Conservation (phyloP, 352 stramenopile genomes). For the Pythium dissimile region DNA sequence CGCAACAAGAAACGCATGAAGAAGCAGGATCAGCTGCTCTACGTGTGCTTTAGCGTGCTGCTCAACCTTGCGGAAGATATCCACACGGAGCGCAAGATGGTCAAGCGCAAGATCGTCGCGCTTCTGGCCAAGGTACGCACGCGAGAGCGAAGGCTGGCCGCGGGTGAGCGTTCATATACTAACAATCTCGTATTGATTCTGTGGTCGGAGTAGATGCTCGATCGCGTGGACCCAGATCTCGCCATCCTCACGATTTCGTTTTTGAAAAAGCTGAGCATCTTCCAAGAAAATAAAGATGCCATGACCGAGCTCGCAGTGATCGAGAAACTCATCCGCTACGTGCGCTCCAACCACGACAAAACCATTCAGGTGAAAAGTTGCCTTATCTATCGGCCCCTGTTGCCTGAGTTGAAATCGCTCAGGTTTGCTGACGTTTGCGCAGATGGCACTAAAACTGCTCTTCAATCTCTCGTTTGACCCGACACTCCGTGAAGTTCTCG, state of each 20-base stretch:
- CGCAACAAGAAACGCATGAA: slow-evolving; percentile 87
- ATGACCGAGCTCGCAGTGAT: slow-evolving; percentile 84
- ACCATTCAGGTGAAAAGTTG: slow-evolving; percentile 74
- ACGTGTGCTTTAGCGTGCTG: slow-evolving; percentile 91
- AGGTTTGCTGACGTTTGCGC: not conserved
- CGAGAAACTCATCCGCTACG: slow-evolving; percentile 75
- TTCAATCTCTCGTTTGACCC: slow-evolving; percentile 96
- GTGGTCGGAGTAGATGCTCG: slow-evolving; percentile 55
- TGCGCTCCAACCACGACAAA: slow-evolving; percentile 84
- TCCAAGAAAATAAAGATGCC: slow-evolving; percentile 93
- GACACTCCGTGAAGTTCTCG: slow-evolving; percentile 77
- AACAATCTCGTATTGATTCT: not conserved
- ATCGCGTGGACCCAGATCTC: slow-evolving; percentile 84
- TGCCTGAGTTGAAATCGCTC: slow-evolving; percentile 6
- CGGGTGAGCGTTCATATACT: not conserved
- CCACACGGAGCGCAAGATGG: slow-evolving; percentile 94
- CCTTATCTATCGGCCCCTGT: slow-evolving; percentile 5
- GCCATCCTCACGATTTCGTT: slow-evolving; percentile 90
- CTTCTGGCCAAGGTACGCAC: slow-evolving; percentile 66
- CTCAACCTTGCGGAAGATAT: slow-evolving; percentile 94
- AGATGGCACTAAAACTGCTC: slow-evolving; percentile 83
- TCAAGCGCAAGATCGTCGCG: slow-evolving; percentile 89
- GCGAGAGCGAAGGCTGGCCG: too few species aligned
- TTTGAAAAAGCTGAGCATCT: slow-evolving; percentile 93
- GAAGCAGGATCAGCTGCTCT: slow-evolving; percentile 94